Percentiles rank a stretch among this genome's conserved stretches.
Conservation (phyloP, 306 rosid genomes). For the Crotalaria pallida region DNA sequence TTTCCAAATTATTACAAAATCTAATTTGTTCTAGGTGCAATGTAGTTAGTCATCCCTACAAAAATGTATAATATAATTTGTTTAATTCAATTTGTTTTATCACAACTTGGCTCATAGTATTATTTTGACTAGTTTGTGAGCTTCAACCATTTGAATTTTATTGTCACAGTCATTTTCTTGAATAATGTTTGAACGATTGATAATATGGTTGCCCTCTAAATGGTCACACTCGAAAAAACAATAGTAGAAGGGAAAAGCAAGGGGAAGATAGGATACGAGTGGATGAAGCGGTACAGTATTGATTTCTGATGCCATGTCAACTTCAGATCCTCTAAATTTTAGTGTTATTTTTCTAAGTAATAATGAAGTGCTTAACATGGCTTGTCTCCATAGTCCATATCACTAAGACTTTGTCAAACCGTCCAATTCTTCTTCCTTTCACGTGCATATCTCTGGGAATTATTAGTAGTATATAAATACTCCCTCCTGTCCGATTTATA, state of each 20-base stretch:
- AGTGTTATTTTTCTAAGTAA: background rate
- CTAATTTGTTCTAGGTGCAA: background rate
- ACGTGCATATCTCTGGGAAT: background rate
- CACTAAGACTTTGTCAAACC: constrained; percentile 33
- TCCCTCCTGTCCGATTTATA: too few relatives aligned
- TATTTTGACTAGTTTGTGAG: background rate
- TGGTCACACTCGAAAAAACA: too few relatives aligned
- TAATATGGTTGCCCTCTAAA: too few relatives aligned
- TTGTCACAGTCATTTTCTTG: background rate
- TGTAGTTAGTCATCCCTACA: background rate
- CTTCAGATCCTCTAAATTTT: constrained; percentile 17
- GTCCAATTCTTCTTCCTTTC: constrained; percentile 15
- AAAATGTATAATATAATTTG: background rate
- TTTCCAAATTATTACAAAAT: background rate
- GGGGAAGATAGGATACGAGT: constrained; percentile 31
- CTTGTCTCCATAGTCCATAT: constrained; percentile 29
- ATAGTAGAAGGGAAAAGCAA: background rate
- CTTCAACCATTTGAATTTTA: background rate
- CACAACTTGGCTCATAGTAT: background rate
- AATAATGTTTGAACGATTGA: background rate
- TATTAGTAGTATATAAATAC: too few relatives aligned
- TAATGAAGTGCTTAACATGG: constrained; percentile 39
- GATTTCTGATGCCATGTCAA: constrained; percentile 33
- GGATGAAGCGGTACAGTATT: constrained; percentile 37
- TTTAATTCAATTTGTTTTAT: background rate